Evolutionary conservation across 108 stramenopile species (phyloP).

Genomic region (Cyclostephanos invisitatus): DNA sequence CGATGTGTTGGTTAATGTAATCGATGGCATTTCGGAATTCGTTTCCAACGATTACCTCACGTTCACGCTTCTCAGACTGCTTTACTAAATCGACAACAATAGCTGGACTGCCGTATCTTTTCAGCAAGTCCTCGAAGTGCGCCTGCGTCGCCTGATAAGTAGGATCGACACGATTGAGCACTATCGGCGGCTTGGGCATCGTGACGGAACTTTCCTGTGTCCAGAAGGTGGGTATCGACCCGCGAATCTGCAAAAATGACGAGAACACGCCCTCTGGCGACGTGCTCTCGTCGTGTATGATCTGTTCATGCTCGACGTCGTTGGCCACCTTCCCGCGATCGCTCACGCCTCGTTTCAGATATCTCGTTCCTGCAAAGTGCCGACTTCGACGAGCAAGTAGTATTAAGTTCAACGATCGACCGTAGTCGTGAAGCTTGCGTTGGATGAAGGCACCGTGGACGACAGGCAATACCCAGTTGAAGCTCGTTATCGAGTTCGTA

Average conservation of each 20-base stretch:
- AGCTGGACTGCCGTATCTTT: conserved; percentile 91
- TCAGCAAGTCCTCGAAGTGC: conserved; percentile 94
- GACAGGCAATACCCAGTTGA: conserved; percentile 89
- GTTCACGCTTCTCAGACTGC: conserved; percentile 90
- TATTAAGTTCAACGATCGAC: conserved; percentile 85
- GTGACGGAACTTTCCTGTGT: conserved; percentile 93
- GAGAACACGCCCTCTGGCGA: conserved; percentile 82
- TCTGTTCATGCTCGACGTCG: conserved; percentile 92
- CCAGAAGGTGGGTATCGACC: conserved; percentile 98
- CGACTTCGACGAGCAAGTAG: conserved; percentile 92
- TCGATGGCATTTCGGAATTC: conserved; percentile 95
- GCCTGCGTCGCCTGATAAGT: conserved; percentile 90
- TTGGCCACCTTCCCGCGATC: conserved; percentile 97
- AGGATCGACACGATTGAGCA: conserved; percentile 91
- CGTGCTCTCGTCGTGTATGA: conserved; percentile 91
- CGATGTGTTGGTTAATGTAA: conserved; percentile 91
- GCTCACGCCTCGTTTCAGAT: conserved; percentile 96
- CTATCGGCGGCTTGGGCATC: conserved; percentile 97
- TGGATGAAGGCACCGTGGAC: conserved; percentile 96
- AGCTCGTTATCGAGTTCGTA: conserved; percentile 79
- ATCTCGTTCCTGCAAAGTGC: conserved; percentile 98
- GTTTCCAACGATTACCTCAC: conserved; percentile 94
- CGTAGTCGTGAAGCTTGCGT: conserved; percentile 88
- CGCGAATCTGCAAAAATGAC: conserved; percentile 92
- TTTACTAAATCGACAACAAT: conserved; percentile 96